Percentiles rank a stretch among this genome's conserved stretches.
These are phyloP conservation scores for Aspergillus proliferans DNA, from an alignment of 2,329 filamentous ascomycete genomes.

Conservation along the genomic window DNA sequence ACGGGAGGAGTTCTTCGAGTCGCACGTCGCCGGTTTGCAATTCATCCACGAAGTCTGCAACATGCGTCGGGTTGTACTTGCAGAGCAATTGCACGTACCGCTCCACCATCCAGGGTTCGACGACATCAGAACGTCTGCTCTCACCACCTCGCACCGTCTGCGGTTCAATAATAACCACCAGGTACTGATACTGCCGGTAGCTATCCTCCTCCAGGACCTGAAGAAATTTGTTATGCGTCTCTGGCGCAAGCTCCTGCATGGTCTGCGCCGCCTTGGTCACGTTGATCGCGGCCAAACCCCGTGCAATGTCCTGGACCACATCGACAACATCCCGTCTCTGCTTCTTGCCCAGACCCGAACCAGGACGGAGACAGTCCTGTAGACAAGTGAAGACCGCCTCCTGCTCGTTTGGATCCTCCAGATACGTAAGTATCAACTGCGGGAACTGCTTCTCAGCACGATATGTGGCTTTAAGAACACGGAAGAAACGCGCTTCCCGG, in stretches of 20 bases:
- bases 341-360: constrained; percentile 58
- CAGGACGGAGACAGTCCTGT: constrained; percentile 63
- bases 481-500: constrained; percentile 73
- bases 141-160: constrained; percentile 32
- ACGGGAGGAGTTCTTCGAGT: constrained; percentile 73
- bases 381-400: constrained; percentile 74
- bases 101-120: constrained; percentile 63
- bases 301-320: constrained; percentile 60
- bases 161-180: constrained; percentile 69
- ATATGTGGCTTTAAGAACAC: constrained; percentile 86
- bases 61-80: constrained; percentile 70
- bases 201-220: constrained; percentile 55
- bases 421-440: constrained; percentile 70
- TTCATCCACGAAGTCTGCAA: constrained; percentile 74
- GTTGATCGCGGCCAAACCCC: constrained; percentile 61
- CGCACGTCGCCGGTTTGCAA: constrained; percentile 72
- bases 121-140: constrained; percentile 21
- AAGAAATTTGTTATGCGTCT: constrained; percentile 62
- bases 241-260: constrained; percentile 55
- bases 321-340: constrained; percentile 66
- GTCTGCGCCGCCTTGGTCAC: constrained; percentile 59
- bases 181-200: constrained; percentile 67
- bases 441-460: constrained; percentile 72
- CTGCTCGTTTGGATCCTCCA: constrained; percentile 75
- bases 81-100: constrained; percentile 89